Evolutionary conservation across 306 rosid genomes (phyloP).

Genomic region (Styphnolobium japonicum): DNA sequence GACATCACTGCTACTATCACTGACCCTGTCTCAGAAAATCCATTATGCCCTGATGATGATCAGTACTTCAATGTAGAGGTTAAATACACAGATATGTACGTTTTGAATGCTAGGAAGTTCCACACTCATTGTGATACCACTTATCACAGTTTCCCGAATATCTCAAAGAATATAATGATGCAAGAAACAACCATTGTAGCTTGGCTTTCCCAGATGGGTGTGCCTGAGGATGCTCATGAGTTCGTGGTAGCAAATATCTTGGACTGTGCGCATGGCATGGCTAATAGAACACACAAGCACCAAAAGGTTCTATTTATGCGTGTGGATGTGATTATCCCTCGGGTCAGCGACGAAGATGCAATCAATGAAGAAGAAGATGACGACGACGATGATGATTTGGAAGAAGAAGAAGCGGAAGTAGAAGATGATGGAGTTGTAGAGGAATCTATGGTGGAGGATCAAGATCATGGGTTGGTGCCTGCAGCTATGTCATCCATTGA

Average conservation of each 20-base stretch:
- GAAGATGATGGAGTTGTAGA: background rate
- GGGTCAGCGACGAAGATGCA: background rate
- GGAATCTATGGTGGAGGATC: background rate
- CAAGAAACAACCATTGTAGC: background rate
- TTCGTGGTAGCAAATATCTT: background rate
- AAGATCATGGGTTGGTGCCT: background rate
- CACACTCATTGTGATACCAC: fast-evolving
- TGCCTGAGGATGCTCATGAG: background rate
- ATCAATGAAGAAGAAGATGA: background rate
- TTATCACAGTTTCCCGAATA: background rate
- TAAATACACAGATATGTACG: background rate
- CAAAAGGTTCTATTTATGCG: background rate
- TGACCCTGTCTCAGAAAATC: background rate
- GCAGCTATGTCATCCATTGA: background rate
- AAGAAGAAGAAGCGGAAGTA: background rate
- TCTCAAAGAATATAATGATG: background rate
- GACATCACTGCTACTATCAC: no score
- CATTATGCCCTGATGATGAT: background rate
- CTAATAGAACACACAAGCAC: no score
- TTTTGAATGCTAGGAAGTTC: background rate
- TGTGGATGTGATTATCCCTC: background rate
- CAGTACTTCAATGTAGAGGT: background rate
- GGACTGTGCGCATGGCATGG: background rate
- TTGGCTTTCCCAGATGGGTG: background rate
- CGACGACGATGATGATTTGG: background rate